These are phyloP conservation scores for Coniochaeta sp. DNA, from an alignment of 2,329 filamentous ascomycete genomes.

Conservation along the genomic window DNA sequence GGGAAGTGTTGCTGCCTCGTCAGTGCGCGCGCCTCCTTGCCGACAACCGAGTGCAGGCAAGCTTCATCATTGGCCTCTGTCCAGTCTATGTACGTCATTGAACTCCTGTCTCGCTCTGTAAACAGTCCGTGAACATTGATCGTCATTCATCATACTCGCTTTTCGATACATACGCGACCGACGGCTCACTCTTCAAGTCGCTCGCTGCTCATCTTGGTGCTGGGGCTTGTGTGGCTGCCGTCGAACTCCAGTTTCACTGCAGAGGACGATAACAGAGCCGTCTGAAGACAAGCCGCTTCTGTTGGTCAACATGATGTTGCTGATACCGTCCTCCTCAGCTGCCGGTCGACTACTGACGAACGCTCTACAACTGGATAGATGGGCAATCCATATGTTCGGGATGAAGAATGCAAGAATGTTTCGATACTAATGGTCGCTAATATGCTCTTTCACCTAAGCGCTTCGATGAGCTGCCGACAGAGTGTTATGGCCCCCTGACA, in stretches of 20 bases:
- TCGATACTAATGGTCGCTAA: no score
- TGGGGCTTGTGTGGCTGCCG: neutral
- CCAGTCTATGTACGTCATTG: neutral
- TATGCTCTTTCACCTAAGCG: no score
- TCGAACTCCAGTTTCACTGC: neutral
- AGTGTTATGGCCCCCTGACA: neutral
- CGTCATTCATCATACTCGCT: neutral
- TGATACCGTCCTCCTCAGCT: no score
- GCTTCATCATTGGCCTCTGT: neutral
- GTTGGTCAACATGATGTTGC: no score
- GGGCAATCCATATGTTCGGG: no score
- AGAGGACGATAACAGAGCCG: neutral
- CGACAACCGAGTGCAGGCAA: neutral
- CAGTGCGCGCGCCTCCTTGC: neutral
- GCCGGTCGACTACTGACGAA: no score
- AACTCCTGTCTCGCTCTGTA: neutral
- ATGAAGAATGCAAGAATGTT: no score
- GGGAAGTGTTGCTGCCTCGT: neutral
- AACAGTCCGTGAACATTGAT: neutral
- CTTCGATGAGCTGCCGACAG: neutral
- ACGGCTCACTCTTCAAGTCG: neutral
- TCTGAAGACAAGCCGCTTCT: neutral
- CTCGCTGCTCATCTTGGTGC: neutral
- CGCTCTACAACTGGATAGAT: no score
- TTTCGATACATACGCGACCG: neutral